phyloP scores from a whole-genome alignment of 768 basidiomycete genomes.

The Tylopilus vinaceipallidus region DNA sequence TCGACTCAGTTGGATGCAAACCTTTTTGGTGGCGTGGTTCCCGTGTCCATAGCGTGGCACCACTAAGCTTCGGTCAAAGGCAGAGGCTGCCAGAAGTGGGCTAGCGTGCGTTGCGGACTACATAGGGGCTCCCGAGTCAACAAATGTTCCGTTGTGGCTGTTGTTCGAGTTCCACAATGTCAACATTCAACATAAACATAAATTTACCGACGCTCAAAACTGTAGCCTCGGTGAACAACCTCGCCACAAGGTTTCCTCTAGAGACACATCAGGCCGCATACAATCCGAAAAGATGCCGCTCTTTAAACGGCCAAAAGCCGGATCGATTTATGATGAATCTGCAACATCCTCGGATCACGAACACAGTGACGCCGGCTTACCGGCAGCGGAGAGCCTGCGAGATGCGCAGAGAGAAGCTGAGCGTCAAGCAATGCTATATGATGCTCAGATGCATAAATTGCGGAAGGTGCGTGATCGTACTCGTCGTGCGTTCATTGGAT shows the following conservation, averaged over 20 bases:
- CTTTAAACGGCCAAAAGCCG: slow-evolving; percentile 33
- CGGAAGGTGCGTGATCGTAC: slow-evolving; percentile 11
- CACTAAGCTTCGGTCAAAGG: too few species aligned
- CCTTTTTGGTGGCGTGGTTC: too few species aligned
- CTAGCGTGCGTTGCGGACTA: too few species aligned
- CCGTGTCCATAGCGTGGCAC: too few species aligned
- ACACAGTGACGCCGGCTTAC: slow-evolving; percentile 2
- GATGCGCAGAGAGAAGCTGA: slow-evolving; percentile 21
- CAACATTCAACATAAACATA: neutral
- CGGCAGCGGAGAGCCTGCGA: slow-evolving; percentile 1
- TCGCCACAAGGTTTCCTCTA: too few species aligned
- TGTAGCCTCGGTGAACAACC: too few species aligned
- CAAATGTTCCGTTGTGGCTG: too few species aligned
- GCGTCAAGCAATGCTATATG: slow-evolving; percentile 23
- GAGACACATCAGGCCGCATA: neutral
- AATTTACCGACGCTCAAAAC: neutral
- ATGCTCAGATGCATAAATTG: slow-evolving; percentile 28
- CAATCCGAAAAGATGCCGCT: slow-evolving; percentile 31
- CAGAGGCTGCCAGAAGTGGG: too few species aligned
- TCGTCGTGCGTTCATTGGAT: neutral
- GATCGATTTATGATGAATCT: slow-evolving; percentile 19
- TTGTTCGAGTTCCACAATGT: neutral
- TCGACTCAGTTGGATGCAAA: too few species aligned
- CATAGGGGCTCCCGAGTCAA: too few species aligned
- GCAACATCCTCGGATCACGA: slow-evolving; percentile 12